Percentiles rank a stretch among this genome's conserved stretches.
Conservation (phyloP, 768 basidiomycete species). For the Sarcodon aspratus region DNA sequence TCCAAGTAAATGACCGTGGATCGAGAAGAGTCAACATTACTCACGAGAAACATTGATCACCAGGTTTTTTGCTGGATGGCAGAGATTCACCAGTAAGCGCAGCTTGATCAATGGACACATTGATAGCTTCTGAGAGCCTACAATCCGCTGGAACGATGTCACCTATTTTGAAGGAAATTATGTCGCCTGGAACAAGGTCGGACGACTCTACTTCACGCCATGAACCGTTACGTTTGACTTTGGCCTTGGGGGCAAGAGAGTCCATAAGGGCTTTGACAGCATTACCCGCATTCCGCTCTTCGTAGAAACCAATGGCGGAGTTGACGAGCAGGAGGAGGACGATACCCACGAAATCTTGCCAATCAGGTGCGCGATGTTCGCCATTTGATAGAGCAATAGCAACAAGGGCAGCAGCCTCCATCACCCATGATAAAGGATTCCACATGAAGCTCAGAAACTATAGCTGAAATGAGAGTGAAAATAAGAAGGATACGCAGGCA, state of each 20-base stretch:
- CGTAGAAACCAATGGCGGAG: slow-evolving; percentile 96
- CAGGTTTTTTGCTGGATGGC: slow-evolving; percentile 83
- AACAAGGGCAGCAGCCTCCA: slow-evolving; percentile 93
- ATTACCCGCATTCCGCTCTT: slow-evolving; percentile 94
- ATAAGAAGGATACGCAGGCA: neutral
- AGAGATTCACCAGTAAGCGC: slow-evolving; percentile 97
- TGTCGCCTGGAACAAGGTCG: slow-evolving; percentile 87
- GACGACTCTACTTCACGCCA: slow-evolving; percentile 92
- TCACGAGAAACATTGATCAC: slow-evolving; percentile 97
- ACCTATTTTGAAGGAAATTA: slow-evolving; percentile 98
- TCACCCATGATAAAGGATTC: slow-evolving; percentile 99
- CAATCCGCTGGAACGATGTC: slow-evolving; percentile 98
- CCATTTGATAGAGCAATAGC: slow-evolving; percentile 97
- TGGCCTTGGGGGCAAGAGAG: slow-evolving; percentile 95
- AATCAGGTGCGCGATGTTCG: slow-evolving; percentile 76
- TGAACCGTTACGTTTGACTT: slow-evolving; percentile 73
- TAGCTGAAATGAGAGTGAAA: neutral
- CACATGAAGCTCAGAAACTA: slow-evolving; percentile 97
- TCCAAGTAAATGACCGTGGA: slow-evolving; percentile 5
- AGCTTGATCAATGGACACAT: slow-evolving; percentile 97
- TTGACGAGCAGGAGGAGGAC: slow-evolving; percentile 85
- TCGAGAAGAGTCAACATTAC: slow-evolving; percentile 19
- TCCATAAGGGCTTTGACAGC: slow-evolving; percentile 99
- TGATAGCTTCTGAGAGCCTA: slow-evolving; percentile 92
- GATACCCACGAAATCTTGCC: slow-evolving; percentile 98